Conservation (phyloP, 2,329 filamentous ascomycete species). For the Capronia americana region DNA sequence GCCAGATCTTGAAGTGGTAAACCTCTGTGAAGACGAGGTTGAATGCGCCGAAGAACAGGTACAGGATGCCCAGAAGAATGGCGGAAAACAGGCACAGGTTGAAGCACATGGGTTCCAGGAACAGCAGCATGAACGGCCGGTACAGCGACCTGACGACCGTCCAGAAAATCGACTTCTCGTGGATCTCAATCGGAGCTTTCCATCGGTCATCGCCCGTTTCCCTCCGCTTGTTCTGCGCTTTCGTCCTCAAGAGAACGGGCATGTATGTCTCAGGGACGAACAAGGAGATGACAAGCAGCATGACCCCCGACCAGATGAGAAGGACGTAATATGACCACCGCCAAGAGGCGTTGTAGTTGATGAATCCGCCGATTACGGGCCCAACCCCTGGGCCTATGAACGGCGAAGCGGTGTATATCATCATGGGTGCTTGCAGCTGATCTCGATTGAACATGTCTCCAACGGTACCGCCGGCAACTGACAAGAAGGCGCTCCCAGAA, state of each 20-base stretch:
- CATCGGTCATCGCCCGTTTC: slow-evolving; percentile 75
- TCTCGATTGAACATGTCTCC: slow-evolving; percentile 72
- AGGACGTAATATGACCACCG: slow-evolving; percentile 79
- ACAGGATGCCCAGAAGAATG: slow-evolving; percentile 51
- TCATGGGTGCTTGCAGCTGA: slow-evolving; percentile 76
- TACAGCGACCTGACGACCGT: slow-evolving; percentile 64
- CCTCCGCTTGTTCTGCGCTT: slow-evolving; percentile 69
- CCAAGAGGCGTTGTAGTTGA: slow-evolving; percentile 74
- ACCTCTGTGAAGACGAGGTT: slow-evolving; percentile 50
- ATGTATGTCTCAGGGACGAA: slow-evolving; percentile 84
- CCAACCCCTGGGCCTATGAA: slow-evolving; percentile 61
- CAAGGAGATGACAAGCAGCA: slow-evolving; percentile 67
- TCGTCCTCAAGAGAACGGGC: slow-evolving; percentile 71
- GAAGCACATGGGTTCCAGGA: slow-evolving; percentile 52
- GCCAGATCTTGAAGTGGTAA: slow-evolving; percentile 47
- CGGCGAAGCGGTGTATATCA: slow-evolving; percentile 70
- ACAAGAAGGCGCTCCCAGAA: slow-evolving; percentile 65
- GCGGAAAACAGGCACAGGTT: slow-evolving; percentile 51
- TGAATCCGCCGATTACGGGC: slow-evolving; percentile 53
- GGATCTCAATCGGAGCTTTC: slow-evolving; percentile 73
- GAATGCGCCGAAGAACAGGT: slow-evolving; percentile 52
- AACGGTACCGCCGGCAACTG: slow-evolving; percentile 74
- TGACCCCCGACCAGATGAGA: slow-evolving; percentile 71
- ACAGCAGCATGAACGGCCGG: slow-evolving; percentile 54
- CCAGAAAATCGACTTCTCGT: slow-evolving; percentile 65